These are phyloP conservation scores for Elaeagnus macrophylla DNA, from an alignment of 306 rosid genomes.

Conservation along the genomic window DNA sequence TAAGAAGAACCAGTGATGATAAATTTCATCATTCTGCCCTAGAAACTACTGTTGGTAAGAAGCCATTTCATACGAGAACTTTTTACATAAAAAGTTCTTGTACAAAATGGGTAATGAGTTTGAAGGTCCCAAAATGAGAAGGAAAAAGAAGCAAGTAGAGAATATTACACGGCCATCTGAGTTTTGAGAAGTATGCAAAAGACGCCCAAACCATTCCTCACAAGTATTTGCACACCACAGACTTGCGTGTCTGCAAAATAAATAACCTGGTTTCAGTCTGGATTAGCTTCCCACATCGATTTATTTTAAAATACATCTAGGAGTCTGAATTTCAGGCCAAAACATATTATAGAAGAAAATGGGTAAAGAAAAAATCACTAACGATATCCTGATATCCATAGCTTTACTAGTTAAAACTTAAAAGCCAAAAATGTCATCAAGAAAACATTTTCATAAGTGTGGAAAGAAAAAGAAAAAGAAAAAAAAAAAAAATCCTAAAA, in stretches of 20 bases:
- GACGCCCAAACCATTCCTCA: slow-evolving; percentile 22
- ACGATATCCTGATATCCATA: too few relatives aligned
- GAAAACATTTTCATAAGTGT: too few relatives aligned
- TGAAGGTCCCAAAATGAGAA: background rate
- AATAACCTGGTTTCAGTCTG: slow-evolving; percentile 9
- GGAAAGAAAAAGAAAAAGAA: too few relatives aligned
- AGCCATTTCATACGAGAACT: too few relatives aligned
- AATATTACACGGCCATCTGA: slow-evolving; percentile 26
- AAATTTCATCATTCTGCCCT: background rate
- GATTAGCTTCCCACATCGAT: background rate
- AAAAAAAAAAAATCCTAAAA: too few relatives aligned
- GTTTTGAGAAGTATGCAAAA: slow-evolving; percentile 20
- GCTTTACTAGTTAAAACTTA: too few relatives aligned
- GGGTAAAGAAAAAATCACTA: too few relatives aligned
- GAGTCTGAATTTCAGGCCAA: background rate
- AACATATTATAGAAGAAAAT: too few relatives aligned
- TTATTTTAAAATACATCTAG: background rate
- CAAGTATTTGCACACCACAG: slow-evolving; percentile 17
- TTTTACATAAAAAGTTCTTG: too few relatives aligned
- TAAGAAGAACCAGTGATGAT: background rate
- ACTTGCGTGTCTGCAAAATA: slow-evolving; percentile 31
- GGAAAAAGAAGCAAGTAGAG: slow-evolving; percentile 1
- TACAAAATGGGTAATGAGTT: too few relatives aligned
- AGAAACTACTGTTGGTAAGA: background rate
- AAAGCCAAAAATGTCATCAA: too few relatives aligned